Conservation (phyloP, 164 flowering plant genomes). For the Akebia trifoliata region DNA sequence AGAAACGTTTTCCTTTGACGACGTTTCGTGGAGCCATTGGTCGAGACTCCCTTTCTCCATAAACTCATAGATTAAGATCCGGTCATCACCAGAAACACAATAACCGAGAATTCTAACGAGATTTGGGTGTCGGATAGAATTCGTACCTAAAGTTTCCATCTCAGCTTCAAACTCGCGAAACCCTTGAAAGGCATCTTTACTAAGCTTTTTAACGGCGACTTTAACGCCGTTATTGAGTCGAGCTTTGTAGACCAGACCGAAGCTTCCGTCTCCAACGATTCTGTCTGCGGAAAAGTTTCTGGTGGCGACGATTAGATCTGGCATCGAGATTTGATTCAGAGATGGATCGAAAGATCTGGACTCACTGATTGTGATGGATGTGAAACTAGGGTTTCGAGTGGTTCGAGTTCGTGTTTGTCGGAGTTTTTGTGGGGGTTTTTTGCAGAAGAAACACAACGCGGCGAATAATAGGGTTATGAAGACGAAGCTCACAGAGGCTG, state of each 20-base stretch:
- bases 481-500: conserved; percentile 51
- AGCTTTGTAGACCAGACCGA: conserved; percentile 77
- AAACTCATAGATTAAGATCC: conserved; percentile 71
- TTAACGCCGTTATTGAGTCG: conserved; percentile 38
- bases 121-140: conserved; percentile 44
- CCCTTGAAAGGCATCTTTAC: conserved; percentile 73
- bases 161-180: conserved; percentile 83
- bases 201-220: conserved; percentile 76
- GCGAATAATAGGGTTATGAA: conserved; percentile 32
- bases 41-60: conserved; percentile 67
- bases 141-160: conserved; percentile 69
- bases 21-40: conserved; percentile 60
- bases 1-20: conserved; percentile 1
- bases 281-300: conserved; percentile 49
- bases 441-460: conserved; percentile 31
- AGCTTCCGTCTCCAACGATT: conserved; percentile 82
- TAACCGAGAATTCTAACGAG: conserved; percentile 66
- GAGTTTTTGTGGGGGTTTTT: conserved; percentile 2
- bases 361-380: conserved; percentile 31
- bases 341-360: conserved; percentile 62
- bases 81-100: conserved; percentile 54
- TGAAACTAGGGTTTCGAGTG: conserved; percentile 1
- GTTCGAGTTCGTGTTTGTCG: conserved; percentile 15
- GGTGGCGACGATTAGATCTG: conserved; percentile 57
- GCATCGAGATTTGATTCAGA: conserved; percentile 52